phyloP scores from a whole-genome alignment of 176 grass and related monocot species.

The Musa beccarii region DNA sequence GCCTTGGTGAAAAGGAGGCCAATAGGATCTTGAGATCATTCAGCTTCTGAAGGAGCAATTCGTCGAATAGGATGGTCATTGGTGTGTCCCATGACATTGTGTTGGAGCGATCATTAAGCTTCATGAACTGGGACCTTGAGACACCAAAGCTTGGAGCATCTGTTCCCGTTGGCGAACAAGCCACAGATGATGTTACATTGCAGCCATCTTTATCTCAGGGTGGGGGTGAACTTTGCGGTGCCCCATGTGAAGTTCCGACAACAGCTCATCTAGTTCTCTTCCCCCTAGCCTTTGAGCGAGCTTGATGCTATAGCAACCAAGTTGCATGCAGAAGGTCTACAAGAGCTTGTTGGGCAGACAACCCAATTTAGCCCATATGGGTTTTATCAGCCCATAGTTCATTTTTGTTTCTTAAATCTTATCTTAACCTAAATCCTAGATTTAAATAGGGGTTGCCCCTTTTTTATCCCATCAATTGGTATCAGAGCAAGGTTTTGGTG shows the following conservation, averaged over 20 bases:
- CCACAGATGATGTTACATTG: neutral
- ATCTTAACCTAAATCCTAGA: too few species aligned
- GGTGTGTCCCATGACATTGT: conserved; percentile 1
- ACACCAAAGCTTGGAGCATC: neutral
- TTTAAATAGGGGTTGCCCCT: too few species aligned
- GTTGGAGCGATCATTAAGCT: conserved; percentile 66
- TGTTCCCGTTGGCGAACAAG: neutral
- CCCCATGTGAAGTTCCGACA: conserved; percentile 12
- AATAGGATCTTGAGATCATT: conserved; percentile 35
- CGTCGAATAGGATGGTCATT: conserved; percentile 24
- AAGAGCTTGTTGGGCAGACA: conserved; percentile 32
- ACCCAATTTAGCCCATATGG: too few species aligned
- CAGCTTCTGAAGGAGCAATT: conserved; percentile 24
- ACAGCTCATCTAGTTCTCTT: conserved; percentile 29
- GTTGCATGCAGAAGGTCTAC: conserved; percentile 86
- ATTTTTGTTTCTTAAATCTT: too few species aligned
- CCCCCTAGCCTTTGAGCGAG: conserved; percentile 48
- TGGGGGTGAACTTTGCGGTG: neutral
- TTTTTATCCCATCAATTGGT: too few species aligned
- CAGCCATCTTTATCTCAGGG: neutral
- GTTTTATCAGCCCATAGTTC: too few species aligned
- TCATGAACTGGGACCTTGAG: conserved; percentile 65
- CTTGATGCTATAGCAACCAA: conserved; percentile 61
- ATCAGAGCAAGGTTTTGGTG: too few species aligned
- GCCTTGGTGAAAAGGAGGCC: neutral